phyloP scores from a whole-genome alignment of 2,329 filamentous ascomycete genomes.

The Parasarocladium wereldwijsianum region DNA sequence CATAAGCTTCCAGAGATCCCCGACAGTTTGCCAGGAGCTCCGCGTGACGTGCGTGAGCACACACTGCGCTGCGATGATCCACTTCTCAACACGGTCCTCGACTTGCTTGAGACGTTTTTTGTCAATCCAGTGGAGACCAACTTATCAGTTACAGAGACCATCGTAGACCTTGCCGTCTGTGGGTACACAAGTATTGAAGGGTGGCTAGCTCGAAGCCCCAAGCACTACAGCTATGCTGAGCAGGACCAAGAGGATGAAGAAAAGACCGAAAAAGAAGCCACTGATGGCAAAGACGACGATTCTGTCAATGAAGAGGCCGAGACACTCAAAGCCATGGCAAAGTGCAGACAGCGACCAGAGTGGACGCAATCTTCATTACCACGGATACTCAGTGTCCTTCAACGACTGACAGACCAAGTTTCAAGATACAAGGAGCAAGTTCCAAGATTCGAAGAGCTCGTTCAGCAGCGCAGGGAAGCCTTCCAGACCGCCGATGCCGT shows the following conservation, averaged over 20 bases:
- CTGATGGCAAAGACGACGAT: background rate
- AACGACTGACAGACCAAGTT: slow-evolving; percentile 47
- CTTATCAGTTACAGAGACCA: slow-evolving; percentile 67
- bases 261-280: slow-evolving; percentile 1
- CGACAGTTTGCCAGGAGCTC: slow-evolving; percentile 42
- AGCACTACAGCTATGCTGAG: slow-evolving; percentile 37
- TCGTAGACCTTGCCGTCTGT: slow-evolving; percentile 72
- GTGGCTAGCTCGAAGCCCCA: slow-evolving; percentile 71
- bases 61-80: slow-evolving; percentile 48
- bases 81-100: slow-evolving; percentile 49
- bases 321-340: slow-evolving; percentile 30
- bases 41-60: slow-evolving; percentile 45
- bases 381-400: slow-evolving; percentile 41
- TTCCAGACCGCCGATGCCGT: slow-evolving; percentile 45
- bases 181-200: slow-evolving; percentile 74
- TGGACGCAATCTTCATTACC: slow-evolving; percentile 36
- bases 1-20: slow-evolving; percentile 40
- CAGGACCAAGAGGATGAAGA: slow-evolving; percentile 7
- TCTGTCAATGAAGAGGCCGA: slow-evolving; percentile 11
- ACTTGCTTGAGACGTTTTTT: slow-evolving; percentile 67
- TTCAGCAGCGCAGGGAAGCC: slow-evolving; percentile 49
- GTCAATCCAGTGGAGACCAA: slow-evolving; percentile 87
- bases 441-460: slow-evolving; percentile 57
- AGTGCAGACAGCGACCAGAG: slow-evolving; percentile 36
- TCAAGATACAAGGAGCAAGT: slow-evolving; percentile 46